Percentiles rank a stretch among this genome's conserved stretches.
phyloP scores from a whole-genome alignment of 208 protist species.

The Leishmania tarentolae region DNA sequence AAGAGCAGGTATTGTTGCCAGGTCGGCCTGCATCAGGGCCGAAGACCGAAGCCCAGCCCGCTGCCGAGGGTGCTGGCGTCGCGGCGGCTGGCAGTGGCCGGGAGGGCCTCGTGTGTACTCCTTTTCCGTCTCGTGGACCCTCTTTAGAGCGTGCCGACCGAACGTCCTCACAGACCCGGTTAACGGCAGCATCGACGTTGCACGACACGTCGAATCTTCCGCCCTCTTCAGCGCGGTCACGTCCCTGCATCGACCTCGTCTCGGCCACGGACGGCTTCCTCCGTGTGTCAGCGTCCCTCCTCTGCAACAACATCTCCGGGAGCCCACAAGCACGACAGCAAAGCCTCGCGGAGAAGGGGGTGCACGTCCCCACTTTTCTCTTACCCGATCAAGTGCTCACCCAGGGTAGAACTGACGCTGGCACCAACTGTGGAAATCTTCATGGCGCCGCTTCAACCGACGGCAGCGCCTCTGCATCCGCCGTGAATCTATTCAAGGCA shows the following conservation, averaged over 20 bases:
- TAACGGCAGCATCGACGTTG: background rate
- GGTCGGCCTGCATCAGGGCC: background rate
- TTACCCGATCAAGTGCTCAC: conserved; percentile 4
- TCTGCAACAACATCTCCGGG: conserved; percentile 72
- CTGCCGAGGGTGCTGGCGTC: background rate
- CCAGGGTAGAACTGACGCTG: background rate
- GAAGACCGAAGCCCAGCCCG: background rate
- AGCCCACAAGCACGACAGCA: conserved; percentile 50
- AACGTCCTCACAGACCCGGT: background rate
- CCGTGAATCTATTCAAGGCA: conserved; percentile 63
- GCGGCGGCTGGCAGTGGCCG: background rate
- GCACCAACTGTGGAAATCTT: background rate
- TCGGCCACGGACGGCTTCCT: conserved; percentile 60
- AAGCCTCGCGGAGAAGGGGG: conserved; percentile 48
- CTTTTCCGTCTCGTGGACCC: background rate
- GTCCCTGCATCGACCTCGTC: background rate
- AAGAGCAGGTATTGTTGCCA: background rate
- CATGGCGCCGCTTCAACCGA: background rate
- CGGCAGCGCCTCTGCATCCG: background rate
- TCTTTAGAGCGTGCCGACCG: conserved; percentile 10
- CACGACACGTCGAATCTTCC: background rate
- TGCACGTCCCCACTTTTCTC: conserved; percentile 35
- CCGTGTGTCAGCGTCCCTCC: conserved; percentile 46
- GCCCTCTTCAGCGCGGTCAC: background rate
- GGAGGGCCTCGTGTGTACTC: conserved; percentile 14